A percentile compares a stretch with the other conserved stretches of the same genome.
phyloP scores from a whole-genome alignment of 1,284 basidiomycete species.

The Melampsora larici-populina region DNA sequence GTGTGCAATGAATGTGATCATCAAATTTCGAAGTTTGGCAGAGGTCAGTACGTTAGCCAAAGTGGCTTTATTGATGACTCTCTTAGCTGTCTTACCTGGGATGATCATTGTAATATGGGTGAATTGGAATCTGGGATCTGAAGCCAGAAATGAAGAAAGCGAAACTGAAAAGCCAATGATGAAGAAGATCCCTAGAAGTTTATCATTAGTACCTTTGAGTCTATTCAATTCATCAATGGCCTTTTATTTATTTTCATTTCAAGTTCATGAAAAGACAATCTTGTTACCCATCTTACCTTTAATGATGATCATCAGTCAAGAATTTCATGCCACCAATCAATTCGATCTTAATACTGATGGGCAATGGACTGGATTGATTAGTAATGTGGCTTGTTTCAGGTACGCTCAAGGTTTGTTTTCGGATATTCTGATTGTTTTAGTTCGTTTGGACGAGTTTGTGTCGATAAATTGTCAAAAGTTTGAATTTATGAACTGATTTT shows the following conservation, averaged over 20 bases:
- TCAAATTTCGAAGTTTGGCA: constrained; percentile 67
- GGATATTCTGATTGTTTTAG: background rate
- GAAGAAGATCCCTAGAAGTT: constrained; percentile 57
- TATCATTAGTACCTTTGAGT: constrained; percentile 67
- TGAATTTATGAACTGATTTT: too few species aligned
- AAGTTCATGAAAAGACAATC: constrained; percentile 91
- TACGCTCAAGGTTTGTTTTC: constrained; percentile 53
- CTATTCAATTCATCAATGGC: constrained; percentile 65
- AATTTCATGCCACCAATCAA: constrained; percentile 56
- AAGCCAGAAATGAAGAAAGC: constrained; percentile 51
- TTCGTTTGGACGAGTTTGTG: too few species aligned
- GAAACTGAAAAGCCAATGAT: constrained; percentile 8
- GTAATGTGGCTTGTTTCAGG: constrained; percentile 87
- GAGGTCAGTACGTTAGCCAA: constrained; percentile 49
- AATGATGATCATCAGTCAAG: constrained; percentile 66
- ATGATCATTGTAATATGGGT: constrained; percentile 49
- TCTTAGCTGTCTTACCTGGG: constrained; percentile 52
- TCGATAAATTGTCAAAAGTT: too few species aligned
- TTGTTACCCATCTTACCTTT: constrained; percentile 81
- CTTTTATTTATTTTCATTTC: constrained; percentile 92
- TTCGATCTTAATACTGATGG: constrained; percentile 51
- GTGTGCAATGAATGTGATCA: constrained; percentile 78
- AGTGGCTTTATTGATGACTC: constrained; percentile 54
- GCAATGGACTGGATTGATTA: constrained; percentile 62
- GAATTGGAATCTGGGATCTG: constrained; percentile 51